phyloP scores from a whole-genome alignment of 345 rosid genomes.

The Ceriops zippeliana region DNA sequence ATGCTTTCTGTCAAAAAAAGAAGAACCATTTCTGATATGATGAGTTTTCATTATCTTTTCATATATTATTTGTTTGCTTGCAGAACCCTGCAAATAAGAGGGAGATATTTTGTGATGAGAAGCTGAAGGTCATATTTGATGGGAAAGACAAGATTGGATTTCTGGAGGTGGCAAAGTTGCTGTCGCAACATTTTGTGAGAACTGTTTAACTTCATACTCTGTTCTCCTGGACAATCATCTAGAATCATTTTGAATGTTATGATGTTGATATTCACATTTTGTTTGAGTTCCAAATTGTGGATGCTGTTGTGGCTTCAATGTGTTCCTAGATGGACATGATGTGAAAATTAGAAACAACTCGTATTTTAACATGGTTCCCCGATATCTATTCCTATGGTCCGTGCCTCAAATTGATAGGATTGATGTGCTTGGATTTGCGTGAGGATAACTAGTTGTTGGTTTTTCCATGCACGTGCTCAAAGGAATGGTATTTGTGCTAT shows the following conservation, averaged over 20 bases:
- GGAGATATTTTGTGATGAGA: conserved; percentile 73
- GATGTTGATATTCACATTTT: conserved; percentile 6
- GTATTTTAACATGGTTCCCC: background rate
- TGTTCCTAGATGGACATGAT: conserved; percentile 2
- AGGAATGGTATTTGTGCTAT: too few species aligned
- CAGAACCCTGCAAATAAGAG: conserved; percentile 68
- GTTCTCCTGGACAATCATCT: background rate
- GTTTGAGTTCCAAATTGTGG: background rate
- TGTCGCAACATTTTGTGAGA: conserved; percentile 64
- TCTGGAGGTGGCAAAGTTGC: conserved; percentile 68
- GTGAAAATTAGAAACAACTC: conserved; percentile 10
- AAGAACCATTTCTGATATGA: too few species aligned
- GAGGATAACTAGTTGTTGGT: too few species aligned
- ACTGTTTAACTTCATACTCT: conserved; percentile 10
- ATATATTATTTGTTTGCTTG: conserved; percentile 8
- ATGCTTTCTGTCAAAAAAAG: too few species aligned
- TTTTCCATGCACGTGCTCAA: too few species aligned
- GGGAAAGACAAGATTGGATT: conserved; percentile 69
- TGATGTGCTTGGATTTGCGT: too few species aligned
- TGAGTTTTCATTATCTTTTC: too few species aligned
- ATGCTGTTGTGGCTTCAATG: background rate
- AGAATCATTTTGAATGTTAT: background rate
- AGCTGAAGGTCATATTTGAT: conserved; percentile 63
- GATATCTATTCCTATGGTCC: background rate
- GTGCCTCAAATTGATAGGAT: too few species aligned